Percentiles rank a stretch among this genome's conserved stretches.
These are phyloP conservation scores for Crepidotus variabilis DNA, from an alignment of 768 basidiomycete genomes.

Conservation along the genomic window DNA sequence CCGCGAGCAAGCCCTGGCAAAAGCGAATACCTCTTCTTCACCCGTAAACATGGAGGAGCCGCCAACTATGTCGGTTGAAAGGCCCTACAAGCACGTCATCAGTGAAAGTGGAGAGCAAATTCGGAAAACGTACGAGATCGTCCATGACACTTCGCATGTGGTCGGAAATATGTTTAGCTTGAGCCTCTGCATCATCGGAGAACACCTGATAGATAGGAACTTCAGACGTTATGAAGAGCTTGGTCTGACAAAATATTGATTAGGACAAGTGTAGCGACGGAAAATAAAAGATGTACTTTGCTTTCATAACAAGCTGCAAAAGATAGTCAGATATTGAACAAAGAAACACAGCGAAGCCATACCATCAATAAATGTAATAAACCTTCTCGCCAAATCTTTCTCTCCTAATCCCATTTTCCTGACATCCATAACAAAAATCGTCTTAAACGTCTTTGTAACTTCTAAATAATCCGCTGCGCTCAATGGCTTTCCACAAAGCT, in stretches of 20 bases:
- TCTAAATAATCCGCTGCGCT: conserved; percentile 97
- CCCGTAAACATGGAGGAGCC: conserved; percentile 90
- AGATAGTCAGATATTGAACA: not conserved
- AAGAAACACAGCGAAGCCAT: conserved; percentile 19
- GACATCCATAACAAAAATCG: conserved; percentile 84
- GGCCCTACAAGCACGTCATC: conserved; percentile 47
- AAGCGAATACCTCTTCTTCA: conserved; percentile 97
- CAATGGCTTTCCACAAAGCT: conserved; percentile 85
- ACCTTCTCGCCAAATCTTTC: conserved; percentile 93
- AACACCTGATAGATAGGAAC: conserved; percentile 91
- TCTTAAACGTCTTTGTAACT: conserved; percentile 83
- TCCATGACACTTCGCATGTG: conserved; percentile 96
- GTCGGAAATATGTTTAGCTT: conserved; percentile 50
- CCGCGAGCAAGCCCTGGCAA: conserved; percentile 88
- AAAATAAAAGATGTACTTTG: conserved; percentile 45
- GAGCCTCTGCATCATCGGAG: conserved; percentile 55
- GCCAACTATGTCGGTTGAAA: conserved; percentile 73
- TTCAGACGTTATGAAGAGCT: conserved; percentile 88
- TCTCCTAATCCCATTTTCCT: conserved; percentile 83
- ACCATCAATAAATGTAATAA: conserved; percentile 98
- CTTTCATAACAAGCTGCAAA: conserved; percentile 83
- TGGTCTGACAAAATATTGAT: conserved; percentile 50
- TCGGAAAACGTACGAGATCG: conserved; percentile 62
- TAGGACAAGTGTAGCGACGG: not conserved
- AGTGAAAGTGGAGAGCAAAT: conserved; percentile 6